Evolutionary conservation across 2,329 filamentous ascomycete genomes (phyloP), one percentile per base, ranked within the genome.

Genomic region (Cladophialophora immunda): DNA sequence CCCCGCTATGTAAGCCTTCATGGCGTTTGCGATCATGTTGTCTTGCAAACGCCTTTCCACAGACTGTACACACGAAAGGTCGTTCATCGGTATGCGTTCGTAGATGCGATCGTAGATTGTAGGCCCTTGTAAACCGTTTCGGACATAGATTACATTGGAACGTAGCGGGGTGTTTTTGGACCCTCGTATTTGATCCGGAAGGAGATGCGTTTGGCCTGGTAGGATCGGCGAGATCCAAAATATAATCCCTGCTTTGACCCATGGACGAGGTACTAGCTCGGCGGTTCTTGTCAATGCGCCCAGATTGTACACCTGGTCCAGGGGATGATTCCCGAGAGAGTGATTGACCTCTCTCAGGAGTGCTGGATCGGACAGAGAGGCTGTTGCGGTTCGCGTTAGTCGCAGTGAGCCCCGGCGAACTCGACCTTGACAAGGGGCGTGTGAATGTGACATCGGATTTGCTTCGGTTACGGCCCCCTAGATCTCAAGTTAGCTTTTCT

Each of bases 11-110:
- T 50, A 99, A 83, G 45, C 94, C 94, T 81, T 99, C 95, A 79
- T 99, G 95, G 45, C 95, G 90, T 80, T 99, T 99, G 54, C 95
- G 90, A 77, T 99, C 95, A 76, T 99, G 95, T 76, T 99, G 95
- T 29, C 95, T 90, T 5, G 95, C 95, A 80, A 99, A 99, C 0
- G 95, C 95, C 79, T 99, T 99, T 60, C 93, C 92, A 73, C 95
- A 99, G 8, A 98, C 93, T 0, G 92, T 97, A 76, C 95, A 99
- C 2, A 98, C 94, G 75, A 98, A 99, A 0, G 95, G 95, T 56
- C 95, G 88, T 82, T 99, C 95, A 75, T 99, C 95, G 0, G 95
- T 99, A 76, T 99, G 95, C 0, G 95, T 99, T 55, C 95, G 91
- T 67, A 98, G 81, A 81, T 99, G 95, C 52, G 94, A 98, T 15